A percentile compares a stretch with the other conserved stretches of the same genome.
Conservation (phyloP, 352 stramenopile genomes). For the Aphanomyces invadans region DNA sequence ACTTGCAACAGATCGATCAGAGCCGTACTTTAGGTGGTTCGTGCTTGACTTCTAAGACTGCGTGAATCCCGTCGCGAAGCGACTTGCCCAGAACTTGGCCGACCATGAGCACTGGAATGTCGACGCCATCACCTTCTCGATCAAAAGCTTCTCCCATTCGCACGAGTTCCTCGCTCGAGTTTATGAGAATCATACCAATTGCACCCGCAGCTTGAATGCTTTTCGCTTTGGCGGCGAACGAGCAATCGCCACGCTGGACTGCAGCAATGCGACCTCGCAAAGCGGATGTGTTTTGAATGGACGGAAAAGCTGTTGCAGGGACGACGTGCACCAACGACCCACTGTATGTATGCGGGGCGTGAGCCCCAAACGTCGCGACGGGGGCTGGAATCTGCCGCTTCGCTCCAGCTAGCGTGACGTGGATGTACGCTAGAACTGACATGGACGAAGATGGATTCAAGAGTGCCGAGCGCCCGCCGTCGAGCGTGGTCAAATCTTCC, state of each 20-base stretch:
- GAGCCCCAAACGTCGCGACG: constrained; percentile 53
- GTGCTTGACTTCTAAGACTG: constrained; percentile 12
- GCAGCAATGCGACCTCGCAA: constrained; percentile 46
- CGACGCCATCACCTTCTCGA: constrained; percentile 11
- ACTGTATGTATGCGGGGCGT: constrained; percentile 27
- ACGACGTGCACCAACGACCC: constrained; percentile 46
- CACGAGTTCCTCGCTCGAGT: constrained; percentile 24
- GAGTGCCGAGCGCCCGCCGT: not conserved
- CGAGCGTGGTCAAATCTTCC: constrained; percentile 1
- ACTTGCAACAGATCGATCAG: not conserved
- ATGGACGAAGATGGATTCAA: constrained; percentile 13
- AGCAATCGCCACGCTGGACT: constrained; percentile 61
- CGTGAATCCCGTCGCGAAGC: constrained; percentile 2
- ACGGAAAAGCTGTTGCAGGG: constrained; percentile 46
- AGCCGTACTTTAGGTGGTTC: constrained; percentile 11
- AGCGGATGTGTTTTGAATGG: constrained; percentile 40
- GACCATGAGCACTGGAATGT: constrained; percentile 25
- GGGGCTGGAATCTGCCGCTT: constrained; percentile 24
- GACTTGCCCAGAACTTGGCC: constrained; percentile 5
- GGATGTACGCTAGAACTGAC: constrained; percentile 12
- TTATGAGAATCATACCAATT: constrained; percentile 37
- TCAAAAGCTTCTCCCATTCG: constrained; percentile 23
- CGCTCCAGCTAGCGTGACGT: not conserved
- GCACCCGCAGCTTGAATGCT: constrained; percentile 49
- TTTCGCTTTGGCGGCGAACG: constrained; percentile 53